Evolutionary conservation across 2,329 filamentous ascomycete species (phyloP).

Genomic region (Escovopsis sp.): DNA sequence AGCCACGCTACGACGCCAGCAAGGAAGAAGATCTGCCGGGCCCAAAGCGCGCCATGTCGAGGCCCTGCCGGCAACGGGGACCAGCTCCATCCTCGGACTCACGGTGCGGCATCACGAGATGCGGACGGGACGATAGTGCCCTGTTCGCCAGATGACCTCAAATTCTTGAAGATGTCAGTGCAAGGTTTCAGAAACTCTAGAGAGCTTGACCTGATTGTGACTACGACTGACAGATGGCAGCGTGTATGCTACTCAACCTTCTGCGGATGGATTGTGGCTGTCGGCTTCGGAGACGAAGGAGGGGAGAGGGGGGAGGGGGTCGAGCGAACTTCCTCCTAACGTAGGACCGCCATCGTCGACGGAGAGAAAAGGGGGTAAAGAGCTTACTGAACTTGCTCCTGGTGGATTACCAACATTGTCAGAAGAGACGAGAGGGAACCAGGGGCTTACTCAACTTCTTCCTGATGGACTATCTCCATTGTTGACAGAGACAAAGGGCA

Average conservation of each 20-base stretch:
- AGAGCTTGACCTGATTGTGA: not conserved
- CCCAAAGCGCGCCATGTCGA: not conserved
- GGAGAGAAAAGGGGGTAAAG: no score
- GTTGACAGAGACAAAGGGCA: no score
- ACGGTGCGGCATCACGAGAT: not conserved
- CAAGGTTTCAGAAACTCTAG: not conserved
- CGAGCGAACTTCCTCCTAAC: no score
- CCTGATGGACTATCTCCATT: no score
- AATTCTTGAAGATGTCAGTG: slow-evolving; percentile 6
- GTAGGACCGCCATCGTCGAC: no score
- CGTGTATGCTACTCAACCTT: slow-evolving; percentile 8
- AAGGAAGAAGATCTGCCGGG: not conserved
- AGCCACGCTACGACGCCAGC: not conserved
- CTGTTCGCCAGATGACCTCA: slow-evolving; percentile 7
- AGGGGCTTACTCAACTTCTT: no score
- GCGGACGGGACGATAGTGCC: not conserved
- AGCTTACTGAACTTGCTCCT: no score
- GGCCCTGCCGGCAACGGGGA: not conserved
- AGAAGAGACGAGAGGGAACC: no score
- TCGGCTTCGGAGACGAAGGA: not conserved
- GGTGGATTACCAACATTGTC: no score
- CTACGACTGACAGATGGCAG: slow-evolving; percentile 5
- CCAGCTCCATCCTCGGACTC: not conserved
- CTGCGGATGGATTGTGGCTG: not conserved
- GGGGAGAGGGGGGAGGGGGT: no score